Evolutionary conservation across 257 asterid species (phyloP), one percentile per base, ranked within the genome.

Genomic region (Datura wrightii): DNA sequence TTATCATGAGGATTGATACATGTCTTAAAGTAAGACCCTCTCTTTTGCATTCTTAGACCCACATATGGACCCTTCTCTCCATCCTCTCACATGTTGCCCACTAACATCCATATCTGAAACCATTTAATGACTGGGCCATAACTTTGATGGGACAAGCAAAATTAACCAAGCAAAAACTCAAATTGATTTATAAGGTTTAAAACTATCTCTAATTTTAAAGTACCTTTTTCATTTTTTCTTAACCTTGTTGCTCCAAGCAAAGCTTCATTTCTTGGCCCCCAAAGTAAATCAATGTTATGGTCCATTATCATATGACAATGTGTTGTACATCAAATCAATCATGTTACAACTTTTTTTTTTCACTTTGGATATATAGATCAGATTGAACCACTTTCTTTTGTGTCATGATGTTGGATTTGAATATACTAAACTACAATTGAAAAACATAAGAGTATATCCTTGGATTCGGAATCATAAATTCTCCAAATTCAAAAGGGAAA

Each of bases 81-180:
- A 79, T 81, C 48, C 84, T 91, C 85, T 90, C 97, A 95, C 99
- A 92, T 94, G 98, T 83, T 90, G 91, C 92, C 97, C 98, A 93
- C 98, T 91, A 90, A 83, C 94, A 85, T 89, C 94, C 59, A 88
- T 92, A 91, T 92, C 91, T 89, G 79, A 19, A 39, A 82, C 93
- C 88, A 93, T 92, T 92, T 79, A 76, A 86, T 84, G 86, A 56
- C 69, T 83, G 82, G 89, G 82, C 79, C 86, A 70, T 36, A 24
- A 15, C 53, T 66, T 79, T 44, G 80, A 81, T 83, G 66, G 80
- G 84, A 83, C 85, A 83, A 63, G 56, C 4, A 60, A 13, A 81
- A 60, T 81, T 41, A 81, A 58, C 70, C 19, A 13, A 62, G 6
- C 46, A 62, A 82, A 5, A 62, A 13, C 81, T 59, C 46, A 82